Base-by-base conservation (phyloP, 768 basidiomycete species). In the Basidioascus undulatus region DNA sequence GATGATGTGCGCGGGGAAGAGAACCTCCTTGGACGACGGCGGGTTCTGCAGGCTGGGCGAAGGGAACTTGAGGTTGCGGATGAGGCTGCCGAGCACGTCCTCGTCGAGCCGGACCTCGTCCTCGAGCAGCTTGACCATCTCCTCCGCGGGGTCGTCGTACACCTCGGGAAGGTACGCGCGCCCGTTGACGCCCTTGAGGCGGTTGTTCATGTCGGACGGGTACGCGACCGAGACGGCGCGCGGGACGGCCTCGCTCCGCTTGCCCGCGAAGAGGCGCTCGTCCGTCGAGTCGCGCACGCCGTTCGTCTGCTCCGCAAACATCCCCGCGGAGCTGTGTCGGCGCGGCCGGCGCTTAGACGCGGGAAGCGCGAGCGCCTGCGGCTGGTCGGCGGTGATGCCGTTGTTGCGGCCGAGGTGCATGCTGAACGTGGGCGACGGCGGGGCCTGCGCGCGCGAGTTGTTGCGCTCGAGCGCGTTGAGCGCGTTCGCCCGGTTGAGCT, bases 1-100 rank as follows among this genome's bases (percentile, higher is more conserved):
- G 60, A 98, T 96, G 44, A 98, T 70, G 58, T 96, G 94, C 20
- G 92, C 87, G 10, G 92, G 92, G 74, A 98, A 98, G 32, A 98
- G 67, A 40, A 98, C 86, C 58, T 98, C 92, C 60, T 94, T 94
- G 46, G 83, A 74, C 16, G 76, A 74, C n/a, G 86, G 80, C 1
- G 86, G 80, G 53, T 79, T 89, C 35, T 77, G 77, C 33, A 82
- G 63, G 53, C 76, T 86, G 1, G 89, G 83, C 21, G 75, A 69
- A 25, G 87, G 84, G 40, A 94, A 87, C 64, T 87, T 92, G 51
- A 98, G 62, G 30, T 82, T 76, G 35, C 81, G 74, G 52, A 98
- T 71, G 30, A 98, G 66, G 24, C 86, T 83, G 45, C 79, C 69
- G 11, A 98, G 64, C 35, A 94, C 76, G 55, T 98, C 92, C 55